Evolutionary conservation across 208 protist genomes (phyloP), one percentile per base, ranked within the genome.

Genomic region (Acanthamoeba quina): DNA sequence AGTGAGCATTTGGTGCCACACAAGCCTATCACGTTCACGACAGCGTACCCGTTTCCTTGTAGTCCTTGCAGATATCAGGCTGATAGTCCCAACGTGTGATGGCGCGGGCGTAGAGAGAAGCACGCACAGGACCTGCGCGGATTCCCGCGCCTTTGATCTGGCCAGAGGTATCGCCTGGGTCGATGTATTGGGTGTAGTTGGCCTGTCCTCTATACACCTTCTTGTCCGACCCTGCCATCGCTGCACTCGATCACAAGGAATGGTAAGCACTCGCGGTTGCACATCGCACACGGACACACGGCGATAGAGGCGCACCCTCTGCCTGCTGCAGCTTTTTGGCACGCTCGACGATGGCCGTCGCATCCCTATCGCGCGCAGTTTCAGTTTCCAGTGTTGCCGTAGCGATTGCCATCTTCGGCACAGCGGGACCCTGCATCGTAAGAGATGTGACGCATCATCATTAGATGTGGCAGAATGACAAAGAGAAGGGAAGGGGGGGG

Each of bases 61-160:
- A 98, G 94, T 98, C 98, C 90, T 98, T 98, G 94, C 98, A 98
- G 10, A 98, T 90, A 95, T 98, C 97, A 3, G 97, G 96, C 90
- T 97, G 95, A 56, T 96, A 97, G 90, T 97, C 96, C n/a, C 96
- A 94, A 37, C 95, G 72, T 37, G 56, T 83, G 26, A 92, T 96
- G 29, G 88, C 31, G 72, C 94, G 83, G 56, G 85, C 76, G 70
- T 97, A 86, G 6, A 92, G 62, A 5, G 94, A 88, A 5, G 96
- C 78, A 54, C 95, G 93, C 31, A 97, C 72, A 3, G 97, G 97
- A 6, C 97, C 97, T 9, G 89, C 94, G 21, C 60, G n/a, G 64
- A 58, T 89, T 34, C 34, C 80, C 64, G 58, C 89, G n/a, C 70
- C 90, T 24, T 78, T 94, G 49, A 37, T 68, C n/a, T 19, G 88